Evolutionary conservation across 306 rosid genomes (phyloP).

Genomic region (Quercus robur): DNA sequence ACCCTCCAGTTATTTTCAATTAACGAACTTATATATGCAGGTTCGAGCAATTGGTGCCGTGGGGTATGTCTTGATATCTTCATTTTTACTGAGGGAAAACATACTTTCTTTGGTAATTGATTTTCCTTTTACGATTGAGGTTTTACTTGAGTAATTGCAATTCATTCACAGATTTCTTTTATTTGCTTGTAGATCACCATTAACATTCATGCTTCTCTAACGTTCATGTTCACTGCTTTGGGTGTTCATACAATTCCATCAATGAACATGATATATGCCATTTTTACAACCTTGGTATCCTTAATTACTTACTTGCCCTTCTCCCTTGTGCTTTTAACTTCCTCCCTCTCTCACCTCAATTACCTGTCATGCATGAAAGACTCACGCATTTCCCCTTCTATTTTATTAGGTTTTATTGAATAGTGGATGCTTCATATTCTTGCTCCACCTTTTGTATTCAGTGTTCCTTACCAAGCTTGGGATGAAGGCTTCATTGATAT

Average conservation of each 20-base stretch:
- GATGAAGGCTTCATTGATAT: slow-evolving; percentile 68
- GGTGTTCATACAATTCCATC: slow-evolving; percentile 73
- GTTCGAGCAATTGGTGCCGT: slow-evolving; percentile 83
- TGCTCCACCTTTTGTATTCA: slow-evolving; percentile 84
- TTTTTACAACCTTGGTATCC: slow-evolving; percentile 74
- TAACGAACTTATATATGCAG: slow-evolving; percentile 31
- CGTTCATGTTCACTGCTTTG: slow-evolving; percentile 73
- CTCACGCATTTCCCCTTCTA: slow-evolving; percentile 10
- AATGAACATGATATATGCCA: slow-evolving; percentile 61
- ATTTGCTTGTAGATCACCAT: slow-evolving; percentile 76
- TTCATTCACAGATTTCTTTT: neutral
- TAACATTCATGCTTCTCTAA: slow-evolving; percentile 90
- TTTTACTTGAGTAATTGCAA: slow-evolving; percentile 1
- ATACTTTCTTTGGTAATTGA: slow-evolving; percentile 77
- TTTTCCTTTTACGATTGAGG: neutral
- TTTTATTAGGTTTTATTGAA: slow-evolving; percentile 68
- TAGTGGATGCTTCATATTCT: slow-evolving; percentile 67
- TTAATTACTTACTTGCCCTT: neutral
- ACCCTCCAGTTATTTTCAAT: neutral
- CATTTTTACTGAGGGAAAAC: slow-evolving; percentile 93
- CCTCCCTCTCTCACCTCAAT: neutral
- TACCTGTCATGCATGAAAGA: slow-evolving; percentile 7
- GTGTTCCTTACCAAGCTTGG: slow-evolving; percentile 86
- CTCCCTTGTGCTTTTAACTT: neutral
- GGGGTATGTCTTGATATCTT: slow-evolving; percentile 76